Evolutionary conservation across 495 filamentous ascomycete species (phyloP).

Genomic region (Neurospora sp.): DNA sequence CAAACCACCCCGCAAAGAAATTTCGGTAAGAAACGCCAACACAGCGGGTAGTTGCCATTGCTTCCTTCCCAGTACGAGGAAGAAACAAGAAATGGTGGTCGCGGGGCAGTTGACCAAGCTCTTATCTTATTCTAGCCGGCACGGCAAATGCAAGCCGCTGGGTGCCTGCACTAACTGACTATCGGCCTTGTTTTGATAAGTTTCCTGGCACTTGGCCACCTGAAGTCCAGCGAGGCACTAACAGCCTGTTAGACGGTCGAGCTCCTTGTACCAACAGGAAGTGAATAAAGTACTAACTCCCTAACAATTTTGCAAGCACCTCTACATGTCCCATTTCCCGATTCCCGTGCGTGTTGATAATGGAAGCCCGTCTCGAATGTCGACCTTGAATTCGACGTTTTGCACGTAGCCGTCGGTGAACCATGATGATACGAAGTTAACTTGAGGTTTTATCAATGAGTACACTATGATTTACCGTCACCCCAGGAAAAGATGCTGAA

Average conservation of each 20-base stretch:
- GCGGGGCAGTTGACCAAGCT: neutral
- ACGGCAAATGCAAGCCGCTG: neutral
- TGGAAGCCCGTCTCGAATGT: too few relatives aligned
- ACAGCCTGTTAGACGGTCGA: neutral
- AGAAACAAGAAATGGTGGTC: neutral
- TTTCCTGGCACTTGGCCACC: neutral
- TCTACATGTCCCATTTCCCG: too few relatives aligned
- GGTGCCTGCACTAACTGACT: neutral
- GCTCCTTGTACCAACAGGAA: neutral
- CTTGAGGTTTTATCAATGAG: neutral
- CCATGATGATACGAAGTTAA: too few relatives aligned
- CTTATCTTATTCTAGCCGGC: neutral
- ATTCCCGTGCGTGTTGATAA: too few relatives aligned
- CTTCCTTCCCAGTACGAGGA: too few relatives aligned
- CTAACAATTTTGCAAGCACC: too few relatives aligned
- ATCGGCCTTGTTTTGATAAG: neutral
- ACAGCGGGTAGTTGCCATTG: too few relatives aligned
- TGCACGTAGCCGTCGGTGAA: too few relatives aligned
- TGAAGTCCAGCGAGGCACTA: neutral
- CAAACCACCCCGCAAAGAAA: too few relatives aligned
- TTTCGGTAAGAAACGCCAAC: too few relatives aligned
- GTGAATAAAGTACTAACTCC: too few relatives aligned
- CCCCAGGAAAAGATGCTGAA: neutral
- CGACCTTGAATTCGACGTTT: too few relatives aligned
- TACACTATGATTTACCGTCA: neutral